phyloP scores from a whole-genome alignment of 2,329 filamentous ascomycete species.

The Orbilia javanica region DNA sequence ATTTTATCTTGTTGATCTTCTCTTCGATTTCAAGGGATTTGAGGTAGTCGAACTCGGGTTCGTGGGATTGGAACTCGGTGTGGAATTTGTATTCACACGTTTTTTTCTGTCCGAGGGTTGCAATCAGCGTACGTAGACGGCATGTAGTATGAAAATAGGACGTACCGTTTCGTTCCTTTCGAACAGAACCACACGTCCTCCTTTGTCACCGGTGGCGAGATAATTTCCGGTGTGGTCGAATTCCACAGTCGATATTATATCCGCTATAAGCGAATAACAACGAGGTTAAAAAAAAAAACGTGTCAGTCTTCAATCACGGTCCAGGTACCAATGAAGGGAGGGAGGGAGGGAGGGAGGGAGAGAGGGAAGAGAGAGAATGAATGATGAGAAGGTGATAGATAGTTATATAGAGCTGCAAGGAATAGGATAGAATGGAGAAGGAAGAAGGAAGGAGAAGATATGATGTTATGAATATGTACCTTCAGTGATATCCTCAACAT shows the following conservation, averaged over 20 bases:
- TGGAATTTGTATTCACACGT: conserved; percentile 99
- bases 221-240: conserved; percentile 93
- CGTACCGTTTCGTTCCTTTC: conserved; percentile 93
- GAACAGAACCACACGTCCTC: conserved; percentile 85
- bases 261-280: conserved; percentile 70
- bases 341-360: no score
- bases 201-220: conserved; percentile 89
- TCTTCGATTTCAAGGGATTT: conserved; percentile 99
- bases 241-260: conserved; percentile 92
- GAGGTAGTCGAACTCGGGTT: conserved; percentile 98
- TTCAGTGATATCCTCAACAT: conserved; percentile 99
- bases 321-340: no score
- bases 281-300: conserved; percentile 16
- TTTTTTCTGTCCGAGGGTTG: conserved; percentile 80
- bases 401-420: no score
- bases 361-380: no score
- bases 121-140: conserved; percentile 10
- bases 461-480: conserved; percentile 69
- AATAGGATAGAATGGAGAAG: no score
- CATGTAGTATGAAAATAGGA: background rate
- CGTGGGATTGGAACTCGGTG: conserved; percentile 99
- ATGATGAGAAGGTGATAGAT: no score
- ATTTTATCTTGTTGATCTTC: conserved; percentile 99
- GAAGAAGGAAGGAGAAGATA: background rate
- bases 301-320: conserved; percentile 1